Conservation (phyloP, 2,329 filamentous ascomycete species). For the Sclerotinia borealis region DNA sequence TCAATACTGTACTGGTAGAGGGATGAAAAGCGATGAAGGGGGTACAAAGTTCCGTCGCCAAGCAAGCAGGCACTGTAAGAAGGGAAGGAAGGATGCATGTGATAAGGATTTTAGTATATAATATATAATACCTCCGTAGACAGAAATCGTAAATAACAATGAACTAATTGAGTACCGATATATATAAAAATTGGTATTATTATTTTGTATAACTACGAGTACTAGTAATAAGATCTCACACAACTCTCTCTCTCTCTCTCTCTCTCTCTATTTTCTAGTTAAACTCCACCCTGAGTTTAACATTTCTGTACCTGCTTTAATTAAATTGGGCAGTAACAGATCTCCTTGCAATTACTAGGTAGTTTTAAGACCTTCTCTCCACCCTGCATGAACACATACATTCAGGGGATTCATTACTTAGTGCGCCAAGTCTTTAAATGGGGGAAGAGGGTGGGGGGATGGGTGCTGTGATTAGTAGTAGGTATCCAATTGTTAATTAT, state of each 20-base stretch:
- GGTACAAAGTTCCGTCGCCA: background rate
- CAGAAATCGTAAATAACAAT: too few species aligned
- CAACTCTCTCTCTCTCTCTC: background rate
- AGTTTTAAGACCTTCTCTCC: background rate
- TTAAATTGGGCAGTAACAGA: background rate
- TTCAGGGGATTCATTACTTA: background rate
- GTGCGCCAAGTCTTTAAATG: background rate
- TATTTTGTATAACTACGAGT: background rate
- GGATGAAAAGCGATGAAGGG: background rate
- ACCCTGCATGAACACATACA: background rate
- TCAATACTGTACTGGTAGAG: too few species aligned
- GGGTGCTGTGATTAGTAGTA: too few species aligned
- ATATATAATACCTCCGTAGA: too few species aligned
- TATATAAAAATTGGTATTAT: too few species aligned
- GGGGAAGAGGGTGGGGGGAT: too few species aligned
- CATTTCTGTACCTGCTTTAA: constrained; percentile 4
- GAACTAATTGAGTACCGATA: too few species aligned
- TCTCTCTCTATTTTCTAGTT: background rate
- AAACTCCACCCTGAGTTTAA: background rate
- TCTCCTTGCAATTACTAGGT: background rate
- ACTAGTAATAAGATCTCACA: background rate
- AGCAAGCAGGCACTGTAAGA: background rate
- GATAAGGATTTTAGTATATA: too few species aligned
- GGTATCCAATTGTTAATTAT: too few species aligned
- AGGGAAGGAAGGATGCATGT: background rate